phyloP scores from a whole-genome alignment of 2,329 filamentous ascomycete species.

The Diaporthe ilicicola region DNA sequence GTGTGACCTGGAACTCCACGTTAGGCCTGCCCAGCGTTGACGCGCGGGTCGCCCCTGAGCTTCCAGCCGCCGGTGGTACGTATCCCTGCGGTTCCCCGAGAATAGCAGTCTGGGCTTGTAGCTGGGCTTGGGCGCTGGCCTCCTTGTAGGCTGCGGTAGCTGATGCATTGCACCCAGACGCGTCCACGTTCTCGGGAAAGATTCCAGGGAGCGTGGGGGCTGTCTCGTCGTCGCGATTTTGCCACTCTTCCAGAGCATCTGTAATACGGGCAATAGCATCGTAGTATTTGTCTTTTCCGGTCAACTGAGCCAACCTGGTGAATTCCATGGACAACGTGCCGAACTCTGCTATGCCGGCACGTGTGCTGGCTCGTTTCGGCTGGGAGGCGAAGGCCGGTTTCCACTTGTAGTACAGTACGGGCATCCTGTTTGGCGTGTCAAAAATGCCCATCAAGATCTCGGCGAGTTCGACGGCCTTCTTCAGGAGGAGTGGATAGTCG shows the following conservation, averaged over 20 bases:
- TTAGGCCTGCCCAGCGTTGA: constrained; percentile 34
- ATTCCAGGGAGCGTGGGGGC: constrained; percentile 71
- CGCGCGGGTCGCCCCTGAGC: not conserved
- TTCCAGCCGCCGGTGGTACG: constrained; percentile 34
- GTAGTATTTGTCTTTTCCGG: constrained; percentile 71
- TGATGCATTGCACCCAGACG: constrained; percentile 77
- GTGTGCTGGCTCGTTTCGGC: constrained; percentile 66
- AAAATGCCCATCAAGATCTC: constrained; percentile 85
- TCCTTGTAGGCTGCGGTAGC: constrained; percentile 44
- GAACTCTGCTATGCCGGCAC: constrained; percentile 73
- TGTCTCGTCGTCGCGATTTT: constrained; percentile 66
- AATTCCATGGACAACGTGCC: constrained; percentile 89
- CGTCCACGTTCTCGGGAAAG: constrained; percentile 81
- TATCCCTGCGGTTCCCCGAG: constrained; percentile 42
- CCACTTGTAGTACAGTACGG: constrained; percentile 82
- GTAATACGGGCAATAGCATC: constrained; percentile 90
- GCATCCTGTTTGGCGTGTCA: constrained; percentile 95
- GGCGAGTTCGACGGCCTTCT: constrained; percentile 81
- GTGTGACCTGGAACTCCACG: constrained; percentile 41
- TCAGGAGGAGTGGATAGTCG: constrained; percentile 72
- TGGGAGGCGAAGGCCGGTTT: constrained; percentile 70
- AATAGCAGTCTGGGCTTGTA: constrained; percentile 43
- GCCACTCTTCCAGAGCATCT: constrained; percentile 78
- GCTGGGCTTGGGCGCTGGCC: constrained; percentile 47
- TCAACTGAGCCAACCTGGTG: constrained; percentile 83